A percentile compares a stretch with the other conserved stretches of the same genome.
Evolutionary conservation across 1,139 yeast species (phyloP).

Genomic region (Diutina rugosa): DNA sequence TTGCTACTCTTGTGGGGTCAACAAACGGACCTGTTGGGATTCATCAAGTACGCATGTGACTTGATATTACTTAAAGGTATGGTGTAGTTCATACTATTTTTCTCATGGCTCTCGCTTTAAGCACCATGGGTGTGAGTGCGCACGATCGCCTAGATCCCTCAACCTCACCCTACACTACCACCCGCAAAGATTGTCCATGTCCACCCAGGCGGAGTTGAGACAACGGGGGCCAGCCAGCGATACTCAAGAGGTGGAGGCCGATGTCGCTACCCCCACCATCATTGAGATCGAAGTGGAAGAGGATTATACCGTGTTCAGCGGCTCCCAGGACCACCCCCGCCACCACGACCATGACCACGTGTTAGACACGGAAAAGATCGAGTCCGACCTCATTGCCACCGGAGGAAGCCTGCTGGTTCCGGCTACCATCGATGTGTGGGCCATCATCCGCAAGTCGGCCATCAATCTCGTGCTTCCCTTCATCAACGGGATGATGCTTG

Average conservation of each 20-base stretch:
- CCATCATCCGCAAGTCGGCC: conserved; percentile 36
- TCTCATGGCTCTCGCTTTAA: too few relatives aligned
- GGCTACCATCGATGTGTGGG: conserved; percentile 12
- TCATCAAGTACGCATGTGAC: too few relatives aligned
- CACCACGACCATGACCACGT: too few relatives aligned
- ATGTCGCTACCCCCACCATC: not conserved
- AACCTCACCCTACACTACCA: not conserved
- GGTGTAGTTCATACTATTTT: too few relatives aligned
- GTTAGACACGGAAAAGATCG: not conserved
- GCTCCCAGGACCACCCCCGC: not conserved
- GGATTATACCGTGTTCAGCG: not conserved
- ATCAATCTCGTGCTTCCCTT: conserved; percentile 79
- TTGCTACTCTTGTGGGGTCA: too few relatives aligned
- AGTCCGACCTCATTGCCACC: not conserved
- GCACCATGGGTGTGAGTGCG: not conserved
- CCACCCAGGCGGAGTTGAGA: not conserved
- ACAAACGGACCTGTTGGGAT: too few relatives aligned
- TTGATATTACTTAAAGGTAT: too few relatives aligned
- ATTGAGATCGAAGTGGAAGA: not conserved
- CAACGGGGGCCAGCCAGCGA: not conserved
- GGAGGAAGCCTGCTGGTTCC: not conserved
- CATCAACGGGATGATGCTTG: conserved; percentile 89
- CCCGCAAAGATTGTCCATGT: not conserved
- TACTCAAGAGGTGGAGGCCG: not conserved
- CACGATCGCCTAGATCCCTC: not conserved